Evolutionary conservation across 2,329 filamentous ascomycete species (phyloP).

Genomic region (Xylariaceae sp.): DNA sequence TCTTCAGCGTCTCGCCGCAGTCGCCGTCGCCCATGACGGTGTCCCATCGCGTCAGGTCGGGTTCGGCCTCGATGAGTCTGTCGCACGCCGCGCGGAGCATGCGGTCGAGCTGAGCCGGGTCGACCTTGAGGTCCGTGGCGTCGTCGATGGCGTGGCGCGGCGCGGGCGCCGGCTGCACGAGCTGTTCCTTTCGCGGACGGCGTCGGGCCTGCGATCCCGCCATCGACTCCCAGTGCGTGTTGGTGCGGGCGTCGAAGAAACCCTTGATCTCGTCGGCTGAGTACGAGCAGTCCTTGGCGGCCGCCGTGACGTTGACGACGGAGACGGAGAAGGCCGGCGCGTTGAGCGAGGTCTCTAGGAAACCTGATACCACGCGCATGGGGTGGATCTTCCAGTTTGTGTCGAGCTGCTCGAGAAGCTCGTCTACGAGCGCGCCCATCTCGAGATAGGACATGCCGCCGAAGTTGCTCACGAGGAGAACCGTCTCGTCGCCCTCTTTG

Average conservation of each 20-base stretch:
- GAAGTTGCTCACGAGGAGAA: constrained; percentile 65
- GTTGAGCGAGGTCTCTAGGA: constrained; percentile 75
- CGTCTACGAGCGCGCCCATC: constrained; percentile 60
- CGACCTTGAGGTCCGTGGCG: constrained; percentile 54
- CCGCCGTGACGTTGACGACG: constrained; percentile 60
- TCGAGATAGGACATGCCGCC: constrained; percentile 65
- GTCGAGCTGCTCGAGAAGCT: constrained; percentile 58
- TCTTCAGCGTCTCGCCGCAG: constrained; percentile 68
- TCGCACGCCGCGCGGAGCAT: constrained; percentile 62
- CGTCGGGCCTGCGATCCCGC: constrained; percentile 52
- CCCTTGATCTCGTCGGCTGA: constrained; percentile 61
- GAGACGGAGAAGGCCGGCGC: constrained; percentile 75
- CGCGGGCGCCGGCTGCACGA: constrained; percentile 49
- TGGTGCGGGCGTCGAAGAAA: constrained; percentile 70
- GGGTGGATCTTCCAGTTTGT: constrained; percentile 56
- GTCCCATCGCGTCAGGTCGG: constrained; percentile 68
- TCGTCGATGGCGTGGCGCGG: constrained; percentile 47
- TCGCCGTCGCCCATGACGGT: constrained; percentile 70
- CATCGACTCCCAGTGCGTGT: constrained; percentile 62
- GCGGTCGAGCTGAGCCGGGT: constrained; percentile 58
- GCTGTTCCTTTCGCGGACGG: constrained; percentile 50
- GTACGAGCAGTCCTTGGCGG: constrained; percentile 53
- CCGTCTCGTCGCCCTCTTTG: constrained; percentile 53
- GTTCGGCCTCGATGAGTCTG: constrained; percentile 63
- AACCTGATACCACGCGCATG: constrained; percentile 65